Base-by-base conservation (phyloP, 2,329 filamentous ascomycete genomes). In the Aspergillus proliferans region DNA sequence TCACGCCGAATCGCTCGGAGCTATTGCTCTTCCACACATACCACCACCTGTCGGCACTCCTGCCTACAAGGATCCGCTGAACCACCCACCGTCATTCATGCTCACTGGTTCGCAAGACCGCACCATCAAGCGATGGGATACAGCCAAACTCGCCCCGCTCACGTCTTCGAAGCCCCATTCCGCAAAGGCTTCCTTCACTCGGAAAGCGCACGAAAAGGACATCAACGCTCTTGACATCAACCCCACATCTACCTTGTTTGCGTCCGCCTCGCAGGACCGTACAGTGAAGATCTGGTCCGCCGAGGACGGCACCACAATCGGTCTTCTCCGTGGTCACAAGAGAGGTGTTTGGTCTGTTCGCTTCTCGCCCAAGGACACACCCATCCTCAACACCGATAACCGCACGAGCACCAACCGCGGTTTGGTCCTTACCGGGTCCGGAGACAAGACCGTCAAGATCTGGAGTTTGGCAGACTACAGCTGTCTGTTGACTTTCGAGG, bases 171-270 rank as follows among this genome's bases (percentile, higher is more conserved):
- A 58, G 36, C 63, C 66, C n/a, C 66, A 67, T 45, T 54, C 60
- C 8, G 65, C 65, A 3, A 73, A 73, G 58, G 88, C 88, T 38
- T 72, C 84, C 4, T 98, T 88, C 68, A 97, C 93, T 1, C 82
- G 93, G 49, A 95, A 96, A 69, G 93, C 93, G 1, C 93, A 98
- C 70, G 93, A 98, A 64, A 98, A 98, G 67, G 93, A 98, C 58
- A 98, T 98, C 71, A 98, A 98, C 61, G 90, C 93, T 2, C 81
- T 98, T 45, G 89, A 94, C 55, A 78, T 93, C 9, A 88, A 90
- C 55, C 79, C 83, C 19, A 77, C 80, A 1, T 82, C 82, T 4
- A 81, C 84, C n/a, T 72, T 96, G 1, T 97, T 98, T 63, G 94
- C 92, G 3, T 96, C 93, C 1, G 92, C 93, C 26, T 97, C 92